phyloP scores from a whole-genome alignment of 2,329 filamentous ascomycete genomes.

The Fusarium siculi region DNA sequence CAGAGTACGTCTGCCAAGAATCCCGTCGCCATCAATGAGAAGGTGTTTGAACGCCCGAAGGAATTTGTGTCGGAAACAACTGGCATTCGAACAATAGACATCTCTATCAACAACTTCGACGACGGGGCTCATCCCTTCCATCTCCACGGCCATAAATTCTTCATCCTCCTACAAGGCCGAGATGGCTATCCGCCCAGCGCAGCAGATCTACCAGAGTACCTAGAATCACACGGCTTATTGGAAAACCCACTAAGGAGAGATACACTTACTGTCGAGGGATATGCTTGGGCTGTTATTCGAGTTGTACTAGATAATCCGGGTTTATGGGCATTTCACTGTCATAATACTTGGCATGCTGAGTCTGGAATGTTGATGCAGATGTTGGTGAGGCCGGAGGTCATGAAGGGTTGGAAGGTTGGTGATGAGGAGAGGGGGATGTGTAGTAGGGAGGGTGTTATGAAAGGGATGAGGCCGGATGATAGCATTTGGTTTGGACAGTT shows the following conservation, averaged over 20 bases:
- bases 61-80: conserved; percentile 61
- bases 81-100: conserved; percentile 64
- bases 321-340: conserved; percentile 68
- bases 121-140: conserved; percentile 60
- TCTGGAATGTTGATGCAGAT: conserved; percentile 71
- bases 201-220: conserved; percentile 38
- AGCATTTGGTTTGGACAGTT: conserved; percentile 52
- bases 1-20: conserved; percentile 13
- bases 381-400: conserved; percentile 47
- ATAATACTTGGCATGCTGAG: conserved; percentile 68
- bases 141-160: conserved; percentile 70
- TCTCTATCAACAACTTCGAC: conserved; percentile 70
- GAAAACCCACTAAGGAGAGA: conserved; percentile 51
- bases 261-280: conserved; percentile 63
- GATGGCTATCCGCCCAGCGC: conserved; percentile 50
- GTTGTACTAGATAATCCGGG: conserved; percentile 68
- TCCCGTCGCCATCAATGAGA: conserved; percentile 44
- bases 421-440: conserved; percentile 45
- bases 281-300: conserved; percentile 64
- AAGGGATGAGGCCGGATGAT: conserved; percentile 50
- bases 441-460: conserved; percentile 42
- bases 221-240: conserved; percentile 39
- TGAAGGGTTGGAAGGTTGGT: conserved; percentile 42
- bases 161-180: conserved; percentile 51
- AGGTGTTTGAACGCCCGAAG: conserved; percentile 41